Percentiles rank a stretch among this genome's conserved stretches.
Evolutionary conservation across 176 grass and related monocot genomes (phyloP).

Genomic region (Raddia distichophylla): DNA sequence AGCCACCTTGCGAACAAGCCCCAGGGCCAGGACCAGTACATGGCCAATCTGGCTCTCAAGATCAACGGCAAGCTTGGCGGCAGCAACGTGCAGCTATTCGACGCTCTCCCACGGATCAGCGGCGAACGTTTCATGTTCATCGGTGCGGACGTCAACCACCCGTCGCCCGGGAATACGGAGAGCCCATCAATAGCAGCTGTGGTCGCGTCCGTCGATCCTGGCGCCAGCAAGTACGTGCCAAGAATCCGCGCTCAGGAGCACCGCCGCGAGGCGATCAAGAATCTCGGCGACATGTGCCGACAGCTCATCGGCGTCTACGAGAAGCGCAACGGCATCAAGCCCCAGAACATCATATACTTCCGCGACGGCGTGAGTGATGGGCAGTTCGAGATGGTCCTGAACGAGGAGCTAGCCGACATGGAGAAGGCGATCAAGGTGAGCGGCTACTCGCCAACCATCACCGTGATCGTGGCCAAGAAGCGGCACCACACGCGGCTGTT

Average conservation of each 20-base stretch:
- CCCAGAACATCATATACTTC: conserved; percentile 62
- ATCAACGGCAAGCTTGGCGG: conserved; percentile 70
- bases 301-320: conserved; percentile 47
- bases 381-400: conserved; percentile 56
- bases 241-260: conserved; percentile 45
- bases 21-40: conserved; percentile 48
- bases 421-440: conserved; percentile 22
- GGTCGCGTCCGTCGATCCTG: conserved; percentile 44
- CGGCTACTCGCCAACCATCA: conserved; percentile 53
- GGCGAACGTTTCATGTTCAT: conserved; percentile 58
- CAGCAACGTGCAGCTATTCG: conserved; percentile 53
- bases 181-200: conserved; percentile 65
- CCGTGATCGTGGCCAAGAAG: conserved; percentile 65
- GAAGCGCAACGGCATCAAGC: conserved; percentile 36
- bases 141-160: conserved; percentile 68
- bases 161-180: conserved; percentile 39
- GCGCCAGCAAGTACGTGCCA: conserved; percentile 52
- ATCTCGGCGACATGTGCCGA: conserved; percentile 37
- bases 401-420: conserved; percentile 52
- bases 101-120: conserved; percentile 40
- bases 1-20: conserved; percentile 36
- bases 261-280: conserved; percentile 49
- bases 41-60: conserved; percentile 62
- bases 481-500: conserved; percentile 64
- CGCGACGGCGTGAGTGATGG: conserved; percentile 65